A percentile compares a stretch with the other conserved stretches of the same genome.
These are phyloP conservation scores for Naganishia onofrii DNA, from an alignment of 768 basidiomycete species.

Conservation along the genomic window DNA sequence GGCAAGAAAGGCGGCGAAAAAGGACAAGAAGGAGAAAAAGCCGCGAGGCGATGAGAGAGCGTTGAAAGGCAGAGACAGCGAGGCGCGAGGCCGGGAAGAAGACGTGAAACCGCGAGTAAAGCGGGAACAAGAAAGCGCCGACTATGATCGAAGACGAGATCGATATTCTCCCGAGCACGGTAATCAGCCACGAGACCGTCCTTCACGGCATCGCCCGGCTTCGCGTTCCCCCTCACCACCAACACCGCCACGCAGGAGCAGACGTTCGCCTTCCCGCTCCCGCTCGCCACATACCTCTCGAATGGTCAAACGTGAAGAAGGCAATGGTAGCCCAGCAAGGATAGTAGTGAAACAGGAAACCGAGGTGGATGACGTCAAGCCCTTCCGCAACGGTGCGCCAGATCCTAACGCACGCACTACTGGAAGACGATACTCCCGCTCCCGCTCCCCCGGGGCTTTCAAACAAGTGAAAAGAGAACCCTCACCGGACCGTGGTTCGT, in stretches of 20 bases:
- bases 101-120: background rate
- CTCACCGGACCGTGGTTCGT: background rate
- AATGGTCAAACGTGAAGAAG: background rate
- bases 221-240: background rate
- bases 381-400: constrained; percentile 1
- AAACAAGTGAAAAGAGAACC: constrained; percentile 4
- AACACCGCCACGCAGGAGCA: background rate
- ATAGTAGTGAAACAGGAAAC: constrained; percentile 1
- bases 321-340: background rate
- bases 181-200: too few species aligned
- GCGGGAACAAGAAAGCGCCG: background rate
- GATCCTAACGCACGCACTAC: background rate
- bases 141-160: too few species aligned
- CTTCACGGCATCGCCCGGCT: background rate
- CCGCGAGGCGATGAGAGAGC: constrained; percentile 56
- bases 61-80: background rate
- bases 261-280: constrained; percentile 4
- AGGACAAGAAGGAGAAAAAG: constrained; percentile 70
- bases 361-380: constrained; percentile 16
- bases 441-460: background rate
- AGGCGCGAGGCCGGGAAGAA: background rate
- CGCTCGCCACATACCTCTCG: background rate
- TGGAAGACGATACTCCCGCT: background rate
- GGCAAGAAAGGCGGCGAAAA: constrained; percentile 69
- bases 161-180: too few species aligned